Percentiles rank a stretch among this genome's conserved stretches.
phyloP scores from a whole-genome alignment of 2,329 filamentous ascomycete genomes.

The Fonsecaea erecta region DNA sequence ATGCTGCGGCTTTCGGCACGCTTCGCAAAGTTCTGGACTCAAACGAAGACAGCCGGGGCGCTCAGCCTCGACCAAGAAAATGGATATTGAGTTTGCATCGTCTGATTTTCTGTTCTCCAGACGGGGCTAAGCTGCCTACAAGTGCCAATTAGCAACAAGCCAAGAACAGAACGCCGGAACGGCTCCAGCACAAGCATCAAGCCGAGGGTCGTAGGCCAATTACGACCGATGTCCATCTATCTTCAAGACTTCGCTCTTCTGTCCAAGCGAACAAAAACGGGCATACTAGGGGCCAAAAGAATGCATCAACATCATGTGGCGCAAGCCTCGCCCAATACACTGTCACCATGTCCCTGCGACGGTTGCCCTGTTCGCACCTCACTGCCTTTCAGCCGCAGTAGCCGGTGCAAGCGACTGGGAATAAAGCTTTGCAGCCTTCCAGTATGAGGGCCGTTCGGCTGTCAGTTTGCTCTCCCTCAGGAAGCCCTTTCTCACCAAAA shows the following conservation, averaged over 20 bases:
- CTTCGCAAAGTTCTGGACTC: neutral
- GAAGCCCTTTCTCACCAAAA: neutral
- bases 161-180: neutral
- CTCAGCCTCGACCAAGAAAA: neutral
- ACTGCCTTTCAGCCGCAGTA: neutral
- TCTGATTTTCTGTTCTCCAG: neutral
- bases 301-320: neutral
- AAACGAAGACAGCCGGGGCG: neutral
- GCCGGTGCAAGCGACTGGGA: neutral
- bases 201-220: neutral
- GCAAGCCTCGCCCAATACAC: neutral
- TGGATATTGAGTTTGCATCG: neutral
- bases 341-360: neutral
- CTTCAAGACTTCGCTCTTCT: neutral
- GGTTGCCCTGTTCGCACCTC: neutral
- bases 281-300: neutral
- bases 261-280: neutral
- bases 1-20: neutral
- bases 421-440: neutral
- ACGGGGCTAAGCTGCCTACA: neutral
- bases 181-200: slow-evolving; percentile 1
- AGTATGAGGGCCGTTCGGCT: neutral
- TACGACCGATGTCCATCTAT: neutral
- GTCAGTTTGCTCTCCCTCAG: neutral
- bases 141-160: neutral